Conservation (phyloP, 805 yeast genomes). For the Candida ponderosae region DNA sequence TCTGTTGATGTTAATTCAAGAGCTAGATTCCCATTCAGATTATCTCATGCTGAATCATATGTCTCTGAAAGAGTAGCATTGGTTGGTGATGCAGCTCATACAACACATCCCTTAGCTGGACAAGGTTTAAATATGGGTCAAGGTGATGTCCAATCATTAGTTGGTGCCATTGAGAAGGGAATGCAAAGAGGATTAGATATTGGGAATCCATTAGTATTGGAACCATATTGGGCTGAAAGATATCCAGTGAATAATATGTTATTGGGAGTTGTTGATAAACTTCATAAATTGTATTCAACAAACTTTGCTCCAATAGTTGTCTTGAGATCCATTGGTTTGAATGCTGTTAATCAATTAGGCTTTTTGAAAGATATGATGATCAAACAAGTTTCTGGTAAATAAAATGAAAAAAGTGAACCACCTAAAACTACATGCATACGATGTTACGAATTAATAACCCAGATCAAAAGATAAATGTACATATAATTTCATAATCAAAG, state of each 20-base stretch:
- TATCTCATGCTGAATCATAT: constrained; percentile 89
- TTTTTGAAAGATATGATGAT: constrained; percentile 67
- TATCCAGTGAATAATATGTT: constrained; percentile 74
- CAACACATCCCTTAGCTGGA: constrained; percentile 96
- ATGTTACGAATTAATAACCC: too few relatives aligned
- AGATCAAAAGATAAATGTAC: too few relatives aligned
- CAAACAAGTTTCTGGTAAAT: constrained; percentile 38
- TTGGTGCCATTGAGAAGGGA: constrained; percentile 63
- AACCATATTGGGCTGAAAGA: constrained; percentile 80
- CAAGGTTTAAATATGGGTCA: constrained; percentile 99
- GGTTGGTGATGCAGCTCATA: constrained; percentile 98
- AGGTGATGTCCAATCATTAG: constrained; percentile 73
- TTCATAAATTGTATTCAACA: constrained; percentile 79
- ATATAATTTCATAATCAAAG: too few relatives aligned
- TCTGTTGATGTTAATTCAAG: constrained; percentile 56
- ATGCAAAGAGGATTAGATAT: constrained; percentile 77
- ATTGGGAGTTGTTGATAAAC: constrained; percentile 84
- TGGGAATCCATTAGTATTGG: constrained; percentile 73
- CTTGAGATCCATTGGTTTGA: constrained; percentile 70
- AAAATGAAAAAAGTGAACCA: too few relatives aligned
- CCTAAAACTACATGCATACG: too few relatives aligned
- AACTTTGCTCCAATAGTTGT: constrained; percentile 68
- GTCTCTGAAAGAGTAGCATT: constrained; percentile 78
- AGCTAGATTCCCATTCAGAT: constrained; percentile 81
- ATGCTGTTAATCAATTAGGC: constrained; percentile 52